Percentiles rank a stretch among this genome's conserved stretches.
Conservation (phyloP, 257 asterid species). For the Mitragyna speciosa region DNA sequence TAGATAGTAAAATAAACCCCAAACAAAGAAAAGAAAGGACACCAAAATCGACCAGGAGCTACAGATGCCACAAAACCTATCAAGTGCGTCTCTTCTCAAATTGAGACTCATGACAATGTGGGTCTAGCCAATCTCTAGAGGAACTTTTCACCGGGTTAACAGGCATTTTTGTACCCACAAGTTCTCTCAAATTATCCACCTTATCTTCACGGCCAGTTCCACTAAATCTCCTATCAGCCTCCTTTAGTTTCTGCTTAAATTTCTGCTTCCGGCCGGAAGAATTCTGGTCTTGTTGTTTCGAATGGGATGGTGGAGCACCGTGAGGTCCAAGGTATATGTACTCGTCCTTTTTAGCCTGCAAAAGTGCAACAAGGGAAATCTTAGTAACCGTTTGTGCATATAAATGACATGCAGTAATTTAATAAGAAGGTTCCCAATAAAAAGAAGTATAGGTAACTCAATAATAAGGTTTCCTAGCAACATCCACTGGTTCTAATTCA, state of each 20-base stretch:
- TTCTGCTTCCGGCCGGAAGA: slow-evolving; percentile 60
- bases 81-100: slow-evolving; percentile 55
- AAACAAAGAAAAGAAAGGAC: neutral
- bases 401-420: neutral
- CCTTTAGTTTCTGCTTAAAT: slow-evolving; percentile 77
- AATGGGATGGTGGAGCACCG: slow-evolving; percentile 85
- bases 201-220: slow-evolving; percentile 78
- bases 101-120: slow-evolving; percentile 86
- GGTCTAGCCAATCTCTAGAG: slow-evolving; percentile 83
- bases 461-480: neutral
- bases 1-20: neutral
- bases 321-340: slow-evolving; percentile 89
- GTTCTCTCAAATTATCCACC: slow-evolving; percentile 74
- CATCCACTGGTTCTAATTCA: neutral
- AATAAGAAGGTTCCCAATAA: neutral
- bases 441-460: neutral
- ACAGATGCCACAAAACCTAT: slow-evolving; percentile 6
- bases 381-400: neutral
- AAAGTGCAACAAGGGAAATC: slow-evolving; percentile 5
- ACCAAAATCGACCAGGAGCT: neutral
- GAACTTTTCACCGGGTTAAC: slow-evolving; percentile 46
- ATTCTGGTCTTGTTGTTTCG: slow-evolving; percentile 64
- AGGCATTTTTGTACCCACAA: slow-evolving; percentile 72
- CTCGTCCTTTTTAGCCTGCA: slow-evolving; percentile 63
- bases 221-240: slow-evolving; percentile 59